phyloP scores from a whole-genome alignment of 352 stramenopile species.

The Phytophthora melonis region DNA sequence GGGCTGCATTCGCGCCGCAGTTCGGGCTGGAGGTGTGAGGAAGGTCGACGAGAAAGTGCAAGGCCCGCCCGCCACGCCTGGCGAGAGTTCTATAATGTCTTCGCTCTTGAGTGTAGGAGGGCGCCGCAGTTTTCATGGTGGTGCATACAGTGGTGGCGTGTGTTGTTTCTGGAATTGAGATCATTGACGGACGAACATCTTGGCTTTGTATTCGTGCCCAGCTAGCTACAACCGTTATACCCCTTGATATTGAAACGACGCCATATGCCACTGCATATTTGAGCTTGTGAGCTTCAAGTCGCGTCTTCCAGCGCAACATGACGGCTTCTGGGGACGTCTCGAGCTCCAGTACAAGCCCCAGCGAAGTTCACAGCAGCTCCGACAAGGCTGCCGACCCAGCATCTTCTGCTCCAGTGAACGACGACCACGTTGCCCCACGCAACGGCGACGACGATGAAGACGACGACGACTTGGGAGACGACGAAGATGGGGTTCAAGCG shows the following conservation, averaged over 20 bases:
- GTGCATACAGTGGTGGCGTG: neutral
- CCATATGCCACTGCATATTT: too few species aligned
- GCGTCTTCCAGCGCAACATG: slow-evolving; percentile 8
- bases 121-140: too few species aligned
- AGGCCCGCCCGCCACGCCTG: too few species aligned
- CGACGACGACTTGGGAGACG: slow-evolving; percentile 50
- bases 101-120: too few species aligned
- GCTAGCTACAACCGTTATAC: slow-evolving; percentile 14
- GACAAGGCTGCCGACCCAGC: slow-evolving; percentile 21
- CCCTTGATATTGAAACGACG: slow-evolving; percentile 26
- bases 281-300: neutral
- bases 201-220: neutral
- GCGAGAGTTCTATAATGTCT: too few species aligned
- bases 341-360: slow-evolving; percentile 3
- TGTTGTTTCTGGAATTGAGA: neutral
- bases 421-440: slow-evolving; percentile 10
- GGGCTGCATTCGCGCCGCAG: slow-evolving; percentile 2
- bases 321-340: slow-evolving; percentile 30
- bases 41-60: too few species aligned
- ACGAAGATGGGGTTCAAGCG: slow-evolving; percentile 44
- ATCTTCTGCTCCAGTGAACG: neutral
- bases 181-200: neutral
- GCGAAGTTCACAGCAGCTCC: slow-evolving; percentile 20
- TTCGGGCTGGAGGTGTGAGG: slow-evolving; percentile 34
- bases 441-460: slow-evolving; percentile 38